Evolutionary conservation across 2,329 filamentous ascomycete species (phyloP).

Genomic region (Sphaceloma murrayae): DNA sequence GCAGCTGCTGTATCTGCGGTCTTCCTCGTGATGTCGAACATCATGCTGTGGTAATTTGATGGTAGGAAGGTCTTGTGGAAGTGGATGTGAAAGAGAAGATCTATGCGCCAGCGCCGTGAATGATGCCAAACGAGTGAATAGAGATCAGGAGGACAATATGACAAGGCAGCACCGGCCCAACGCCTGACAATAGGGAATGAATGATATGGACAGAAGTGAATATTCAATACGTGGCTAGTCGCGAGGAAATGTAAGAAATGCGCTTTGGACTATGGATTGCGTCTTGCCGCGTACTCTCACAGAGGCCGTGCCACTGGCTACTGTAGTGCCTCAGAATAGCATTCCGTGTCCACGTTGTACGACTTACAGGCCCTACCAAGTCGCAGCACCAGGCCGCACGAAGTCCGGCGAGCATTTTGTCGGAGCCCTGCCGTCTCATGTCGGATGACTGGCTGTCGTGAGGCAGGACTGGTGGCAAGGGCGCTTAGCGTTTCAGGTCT

Average conservation of each 20-base stretch:
- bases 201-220: background rate
- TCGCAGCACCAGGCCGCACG: too few species aligned
- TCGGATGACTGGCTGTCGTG: slow-evolving; percentile 5
- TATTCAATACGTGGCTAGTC: background rate
- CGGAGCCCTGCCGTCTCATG: background rate
- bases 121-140: background rate
- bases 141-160: slow-evolving; percentile 3
- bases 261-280: too few species aligned
- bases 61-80: background rate
- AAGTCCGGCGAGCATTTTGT: too few species aligned
- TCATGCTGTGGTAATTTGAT: background rate
- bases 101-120: slow-evolving; percentile 10
- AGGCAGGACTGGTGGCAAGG: too few species aligned
- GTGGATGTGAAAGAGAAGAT: background rate
- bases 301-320: background rate
- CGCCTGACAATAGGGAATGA: background rate
- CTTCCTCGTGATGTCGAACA: slow-evolving; percentile 9
- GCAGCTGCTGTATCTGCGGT: background rate
- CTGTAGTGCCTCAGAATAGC: slow-evolving; percentile 4
- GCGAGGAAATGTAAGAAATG: background rate
- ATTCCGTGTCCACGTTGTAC: background rate
- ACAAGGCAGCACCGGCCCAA: background rate
- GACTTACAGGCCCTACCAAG: too few species aligned
- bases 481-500: background rate
- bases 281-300: background rate